Conservation (phyloP, 257 asterid species). For the Solanum tacnaense region DNA sequence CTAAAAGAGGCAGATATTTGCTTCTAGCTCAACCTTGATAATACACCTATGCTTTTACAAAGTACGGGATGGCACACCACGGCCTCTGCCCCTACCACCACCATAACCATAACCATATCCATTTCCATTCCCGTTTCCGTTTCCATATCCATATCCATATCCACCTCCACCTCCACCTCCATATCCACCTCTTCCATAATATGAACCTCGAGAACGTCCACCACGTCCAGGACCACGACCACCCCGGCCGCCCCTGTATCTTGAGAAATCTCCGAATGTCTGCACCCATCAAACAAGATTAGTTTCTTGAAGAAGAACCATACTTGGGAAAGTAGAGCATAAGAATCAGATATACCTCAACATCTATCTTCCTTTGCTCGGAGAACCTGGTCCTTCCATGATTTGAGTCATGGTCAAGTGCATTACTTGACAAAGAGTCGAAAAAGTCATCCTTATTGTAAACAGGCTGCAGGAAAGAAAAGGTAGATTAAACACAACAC, state of each 20-base stretch:
- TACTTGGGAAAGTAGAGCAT: neutral
- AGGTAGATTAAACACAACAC: neutral
- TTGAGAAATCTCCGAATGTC: slow-evolving; percentile 93
- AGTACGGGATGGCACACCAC: slow-evolving; percentile 34
- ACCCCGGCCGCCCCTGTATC: slow-evolving; percentile 86
- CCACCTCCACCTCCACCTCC: slow-evolving; percentile 31
- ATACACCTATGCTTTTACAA: slow-evolving; percentile 18
- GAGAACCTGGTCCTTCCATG: slow-evolving; percentile 78
- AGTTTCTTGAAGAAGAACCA: slow-evolving; percentile 4
- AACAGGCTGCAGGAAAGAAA: slow-evolving; percentile 42
- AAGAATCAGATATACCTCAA: slow-evolving; percentile 49
- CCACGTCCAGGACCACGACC: slow-evolving; percentile 74
- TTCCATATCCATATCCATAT: slow-evolving; percentile 11
- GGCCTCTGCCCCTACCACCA: slow-evolving; percentile 53
- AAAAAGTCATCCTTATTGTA: slow-evolving; percentile 94
- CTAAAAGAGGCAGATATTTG: neutral
- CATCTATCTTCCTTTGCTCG: slow-evolving; percentile 87
- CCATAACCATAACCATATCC: slow-evolving; percentile 47
- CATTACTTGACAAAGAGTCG: slow-evolving; percentile 61
- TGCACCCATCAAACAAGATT: slow-evolving; percentile 15
- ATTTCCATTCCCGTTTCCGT: neutral
- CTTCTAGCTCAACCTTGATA: slow-evolving; percentile 4
- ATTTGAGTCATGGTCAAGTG: slow-evolving; percentile 36
- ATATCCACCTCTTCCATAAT: slow-evolving; percentile 38
- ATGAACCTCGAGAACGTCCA: slow-evolving; percentile 66